Evolutionary conservation across 2,329 filamentous ascomycete species (phyloP).

Genomic region (Diaporthe destruens): DNA sequence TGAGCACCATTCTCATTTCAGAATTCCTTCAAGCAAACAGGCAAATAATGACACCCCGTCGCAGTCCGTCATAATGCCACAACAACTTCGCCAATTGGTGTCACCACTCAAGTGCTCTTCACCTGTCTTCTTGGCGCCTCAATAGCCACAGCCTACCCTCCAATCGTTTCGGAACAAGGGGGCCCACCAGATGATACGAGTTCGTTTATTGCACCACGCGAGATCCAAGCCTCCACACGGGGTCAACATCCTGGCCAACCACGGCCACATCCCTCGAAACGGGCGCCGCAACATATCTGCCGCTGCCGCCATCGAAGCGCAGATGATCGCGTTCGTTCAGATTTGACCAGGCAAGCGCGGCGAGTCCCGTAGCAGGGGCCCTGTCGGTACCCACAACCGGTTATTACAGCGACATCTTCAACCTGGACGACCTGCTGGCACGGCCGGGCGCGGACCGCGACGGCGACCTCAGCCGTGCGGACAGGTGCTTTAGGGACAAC

Average conservation of each 20-base stretch:
- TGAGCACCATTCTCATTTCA: neutral
- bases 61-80: neutral
- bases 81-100: neutral
- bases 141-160: neutral
- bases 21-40: neutral
- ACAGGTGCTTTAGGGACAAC: conserved; percentile 41
- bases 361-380: conserved; percentile 48
- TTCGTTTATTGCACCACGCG: neutral
- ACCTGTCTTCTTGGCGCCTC: neutral
- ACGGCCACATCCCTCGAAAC: conserved; percentile 51
- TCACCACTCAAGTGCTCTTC: neutral
- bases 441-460: conserved; percentile 44
- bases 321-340: conserved; percentile 45
- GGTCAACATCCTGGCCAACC: conserved; percentile 54
- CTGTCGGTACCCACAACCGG: conserved; percentile 42
- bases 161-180: neutral
- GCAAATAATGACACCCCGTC: too few relatives aligned
- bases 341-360: conserved; percentile 9
- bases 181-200: neutral
- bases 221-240: conserved; percentile 41
- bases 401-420: conserved; percentile 43
- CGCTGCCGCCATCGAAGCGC: conserved; percentile 45
- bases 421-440: conserved; percentile 43
- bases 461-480: conserved; percentile 47
- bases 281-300: conserved; percentile 49